A percentile compares a stretch with the other conserved stretches of the same genome.
These are phyloP conservation scores for Suillus alpinus DNA, from an alignment of 768 basidiomycete genomes.

Conservation along the genomic window DNA sequence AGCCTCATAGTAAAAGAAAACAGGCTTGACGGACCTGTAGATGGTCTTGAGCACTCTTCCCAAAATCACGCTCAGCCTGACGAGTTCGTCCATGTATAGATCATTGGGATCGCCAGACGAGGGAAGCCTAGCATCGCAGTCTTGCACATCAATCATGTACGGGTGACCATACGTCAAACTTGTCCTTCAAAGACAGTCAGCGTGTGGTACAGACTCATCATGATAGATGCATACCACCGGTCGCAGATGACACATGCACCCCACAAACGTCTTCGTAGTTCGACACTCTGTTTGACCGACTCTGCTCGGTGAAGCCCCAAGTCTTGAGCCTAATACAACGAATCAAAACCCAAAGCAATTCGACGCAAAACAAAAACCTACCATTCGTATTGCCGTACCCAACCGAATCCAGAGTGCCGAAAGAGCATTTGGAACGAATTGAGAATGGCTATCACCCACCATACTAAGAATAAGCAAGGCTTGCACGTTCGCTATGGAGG, in stretches of 20 bases:
- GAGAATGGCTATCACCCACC: constrained; percentile 89
- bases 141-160: constrained; percentile 93
- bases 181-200: constrained; percentile 48
- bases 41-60: constrained; percentile 91
- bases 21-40: constrained; percentile 60
- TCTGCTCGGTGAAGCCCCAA: constrained; percentile 93
- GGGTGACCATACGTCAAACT: constrained; percentile 91
- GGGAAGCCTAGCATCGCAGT: constrained; percentile 93
- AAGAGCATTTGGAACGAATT: constrained; percentile 80
- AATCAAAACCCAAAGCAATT: constrained; percentile 12
- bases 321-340: constrained; percentile 77
- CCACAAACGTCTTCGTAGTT: constrained; percentile 89
- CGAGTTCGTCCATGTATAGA: constrained; percentile 86
- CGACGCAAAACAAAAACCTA: constrained; percentile 34
- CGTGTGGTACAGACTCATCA: constrained; percentile 3
- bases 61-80: constrained; percentile 86
- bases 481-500: constrained; percentile 85
- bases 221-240: constrained; percentile 61
- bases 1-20: constrained; percentile 5
- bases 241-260: constrained; percentile 92
- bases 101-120: constrained; percentile 80
- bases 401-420: constrained; percentile 85
- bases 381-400: constrained; percentile 92
- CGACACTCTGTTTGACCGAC: constrained; percentile 78
- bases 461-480: constrained; percentile 81